phyloP scores from a whole-genome alignment of 768 basidiomycete species.

The Boletus rubroflammeus region DNA sequence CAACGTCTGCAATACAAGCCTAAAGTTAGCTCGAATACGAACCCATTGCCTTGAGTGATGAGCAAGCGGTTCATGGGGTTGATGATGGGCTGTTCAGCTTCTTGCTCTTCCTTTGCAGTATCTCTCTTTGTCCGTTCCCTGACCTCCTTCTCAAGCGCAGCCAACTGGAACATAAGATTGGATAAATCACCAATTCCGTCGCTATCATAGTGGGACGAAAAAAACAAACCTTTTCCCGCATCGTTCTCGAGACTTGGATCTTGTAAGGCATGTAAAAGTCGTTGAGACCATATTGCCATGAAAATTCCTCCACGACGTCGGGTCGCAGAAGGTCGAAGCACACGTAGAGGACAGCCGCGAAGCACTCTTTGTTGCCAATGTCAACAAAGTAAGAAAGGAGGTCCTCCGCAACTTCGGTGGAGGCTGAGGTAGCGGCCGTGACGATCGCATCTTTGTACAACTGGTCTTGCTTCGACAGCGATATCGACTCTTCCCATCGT shows the following conservation, averaged over 20 bases:
- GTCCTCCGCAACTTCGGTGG: constrained; percentile 92
- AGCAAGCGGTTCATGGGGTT: constrained; percentile 69
- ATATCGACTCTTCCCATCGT: constrained; percentile 95
- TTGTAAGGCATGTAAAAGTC: constrained; percentile 98
- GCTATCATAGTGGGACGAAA: neutral
- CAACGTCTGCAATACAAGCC: neutral
- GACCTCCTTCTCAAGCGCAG: constrained; percentile 82
- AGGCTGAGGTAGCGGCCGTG: constrained; percentile 81
- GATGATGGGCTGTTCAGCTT: constrained; percentile 83
- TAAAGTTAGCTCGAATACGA: constrained; percentile 5
- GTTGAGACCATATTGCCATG: constrained; percentile 93
- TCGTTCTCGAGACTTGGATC: constrained; percentile 80
- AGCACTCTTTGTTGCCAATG: constrained; percentile 98
- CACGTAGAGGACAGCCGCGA: constrained; percentile 82
- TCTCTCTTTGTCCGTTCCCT: constrained; percentile 86
- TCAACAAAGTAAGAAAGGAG: constrained; percentile 94
- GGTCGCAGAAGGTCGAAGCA: constrained; percentile 96
- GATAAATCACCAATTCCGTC: constrained; percentile 7
- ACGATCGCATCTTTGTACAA: constrained; percentile 96
- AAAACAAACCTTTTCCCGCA: constrained; percentile 63
- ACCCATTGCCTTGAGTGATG: constrained; percentile 74
- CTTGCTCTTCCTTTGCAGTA: constrained; percentile 82
- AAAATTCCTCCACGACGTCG: constrained; percentile 90
- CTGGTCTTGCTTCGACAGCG: constrained; percentile 93
- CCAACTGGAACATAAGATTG: constrained; percentile 44